phyloP scores from a whole-genome alignment of 257 asterid genomes.

The Agastache rugosa region DNA sequence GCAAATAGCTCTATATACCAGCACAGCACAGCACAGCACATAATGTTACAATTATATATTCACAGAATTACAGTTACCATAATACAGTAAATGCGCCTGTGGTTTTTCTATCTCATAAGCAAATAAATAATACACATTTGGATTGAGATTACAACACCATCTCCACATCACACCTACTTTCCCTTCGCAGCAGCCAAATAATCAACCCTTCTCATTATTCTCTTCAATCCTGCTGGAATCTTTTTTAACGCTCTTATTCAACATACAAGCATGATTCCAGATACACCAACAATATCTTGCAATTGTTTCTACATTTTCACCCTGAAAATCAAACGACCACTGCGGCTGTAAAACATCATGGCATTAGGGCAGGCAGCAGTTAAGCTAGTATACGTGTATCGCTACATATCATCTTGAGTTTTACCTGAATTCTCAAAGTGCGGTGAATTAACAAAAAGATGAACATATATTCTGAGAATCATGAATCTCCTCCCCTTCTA shows the following conservation, averaged over 20 bases:
- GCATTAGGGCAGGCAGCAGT: background rate
- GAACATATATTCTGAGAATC: conserved; percentile 41
- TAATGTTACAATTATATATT: conserved; percentile 39
- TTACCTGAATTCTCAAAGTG: conserved; percentile 63
- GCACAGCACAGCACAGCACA: conserved; percentile 14
- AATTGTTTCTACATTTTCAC: conserved; percentile 36
- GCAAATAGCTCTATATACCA: conserved; percentile 7
- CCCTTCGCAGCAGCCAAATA: conserved; percentile 37
- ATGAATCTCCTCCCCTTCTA: conserved; percentile 64
- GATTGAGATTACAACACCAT: conserved; percentile 30
- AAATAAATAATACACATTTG: conserved; percentile 35
- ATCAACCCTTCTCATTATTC: conserved; percentile 40
- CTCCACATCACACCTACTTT: conserved; percentile 31
- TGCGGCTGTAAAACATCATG: background rate
- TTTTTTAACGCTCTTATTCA: conserved; percentile 31
- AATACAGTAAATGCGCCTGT: conserved; percentile 39
- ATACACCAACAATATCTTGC: conserved; percentile 36
- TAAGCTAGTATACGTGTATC: background rate
- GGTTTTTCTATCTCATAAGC: conserved; percentile 36
- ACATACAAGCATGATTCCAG: conserved; percentile 40
- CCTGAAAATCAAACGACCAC: background rate
- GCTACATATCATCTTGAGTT: background rate
- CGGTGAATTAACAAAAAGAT: conserved; percentile 40
- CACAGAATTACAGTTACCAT: conserved; percentile 42
- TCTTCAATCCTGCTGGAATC: conserved; percentile 42